phyloP scores from a whole-genome alignment of 2,329 filamentous ascomycete species.

The Xylariaceae sp. region DNA sequence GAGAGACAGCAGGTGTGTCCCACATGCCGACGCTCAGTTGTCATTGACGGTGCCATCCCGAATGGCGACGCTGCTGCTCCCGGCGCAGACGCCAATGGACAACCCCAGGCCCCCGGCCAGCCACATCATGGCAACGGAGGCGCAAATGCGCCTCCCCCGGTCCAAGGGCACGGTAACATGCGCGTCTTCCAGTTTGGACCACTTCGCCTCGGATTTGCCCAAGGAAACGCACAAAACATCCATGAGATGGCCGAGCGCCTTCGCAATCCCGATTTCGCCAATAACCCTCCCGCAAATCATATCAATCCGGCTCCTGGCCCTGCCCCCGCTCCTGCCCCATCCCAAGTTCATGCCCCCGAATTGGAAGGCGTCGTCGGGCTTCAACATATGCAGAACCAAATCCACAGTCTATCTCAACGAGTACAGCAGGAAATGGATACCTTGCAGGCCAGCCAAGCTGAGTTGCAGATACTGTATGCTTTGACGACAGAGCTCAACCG shows the following conservation, averaged over 20 bases:
- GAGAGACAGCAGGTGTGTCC: slow-evolving; percentile 97
- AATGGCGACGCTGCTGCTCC: slow-evolving; percentile 29
- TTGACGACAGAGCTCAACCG: slow-evolving; percentile 65
- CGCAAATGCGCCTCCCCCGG: slow-evolving; percentile 29
- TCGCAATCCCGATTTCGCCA: slow-evolving; percentile 37
- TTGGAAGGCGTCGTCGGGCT: slow-evolving; percentile 5
- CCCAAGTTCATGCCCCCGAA: slow-evolving; percentile 3
- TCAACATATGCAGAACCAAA: slow-evolving; percentile 55
- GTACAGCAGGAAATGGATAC: slow-evolving; percentile 63
- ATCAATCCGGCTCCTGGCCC: too few relatives aligned
- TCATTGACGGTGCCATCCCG: slow-evolving; percentile 45
- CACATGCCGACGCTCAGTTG: slow-evolving; percentile 83
- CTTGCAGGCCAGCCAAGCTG: slow-evolving; percentile 60
- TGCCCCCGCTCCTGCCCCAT: slow-evolving; percentile 6
- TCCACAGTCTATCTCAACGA: slow-evolving; percentile 64
- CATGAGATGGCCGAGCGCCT: slow-evolving; percentile 64
- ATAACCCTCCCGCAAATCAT: slow-evolving; percentile 10
- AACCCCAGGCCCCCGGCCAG: slow-evolving; percentile 24
- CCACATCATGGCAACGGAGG: slow-evolving; percentile 20
- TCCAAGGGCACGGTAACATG: slow-evolving; percentile 39
- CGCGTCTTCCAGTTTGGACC: slow-evolving; percentile 71
- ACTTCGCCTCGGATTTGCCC: slow-evolving; percentile 71
- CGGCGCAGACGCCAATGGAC: slow-evolving; percentile 27
- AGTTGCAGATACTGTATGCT: slow-evolving; percentile 63
- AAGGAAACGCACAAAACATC: slow-evolving; percentile 59